Evolutionary conservation across 2,329 filamentous ascomycete species (phyloP), one percentile per base, ranked within the genome.

Genomic region (Stachybotrys echinatus): DNA sequence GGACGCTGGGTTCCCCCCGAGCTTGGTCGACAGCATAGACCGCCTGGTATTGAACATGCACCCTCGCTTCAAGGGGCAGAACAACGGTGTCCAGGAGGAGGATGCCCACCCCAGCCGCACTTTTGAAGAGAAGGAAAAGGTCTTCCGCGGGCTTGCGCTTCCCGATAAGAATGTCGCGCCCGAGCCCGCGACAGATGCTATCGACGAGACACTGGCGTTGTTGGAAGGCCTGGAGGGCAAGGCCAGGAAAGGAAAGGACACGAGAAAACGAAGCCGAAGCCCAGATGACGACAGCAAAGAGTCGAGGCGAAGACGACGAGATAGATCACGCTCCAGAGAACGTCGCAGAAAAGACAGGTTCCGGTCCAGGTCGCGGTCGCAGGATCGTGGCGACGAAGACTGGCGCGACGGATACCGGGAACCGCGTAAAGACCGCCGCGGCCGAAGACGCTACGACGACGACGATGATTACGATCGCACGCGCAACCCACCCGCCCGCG

Each of bases 141-240:
- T 95, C n/a, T 99, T 99, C 69, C 91, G 86, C 60, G 95, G 92
- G 1, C 78, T 99, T 47, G 81, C 91, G 7, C 79, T 99, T 43
- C 90, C 92, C 1, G 92, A 99, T 68, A 86, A 85, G 63, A 79
- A 84, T 27, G 63, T 64, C 1, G 58, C 58, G 5, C 55, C 66
- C 22, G 64, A 69, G 23, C 59, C 59, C 8, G 64, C 66, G 43
- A 73, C 72, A 1, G 87, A 89, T 63, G 88, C 83, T 19, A 87
- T 96, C 62, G 94, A 97, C 62, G 92, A 99, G 67, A 96, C 94
- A 0, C 83, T 99, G 59, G 92, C 92, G 1, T 79, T 95, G 61
- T 69, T 99, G n/a, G 94, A 97, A 67, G 87, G 85, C 1, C 72
- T 97, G 38, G 91, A 91, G 54, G 80, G 81, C 7, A 90, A 87